phyloP scores from a whole-genome alignment of 2,329 filamentous ascomycete genomes.

The Paracorniculantispora psalliotae region DNA sequence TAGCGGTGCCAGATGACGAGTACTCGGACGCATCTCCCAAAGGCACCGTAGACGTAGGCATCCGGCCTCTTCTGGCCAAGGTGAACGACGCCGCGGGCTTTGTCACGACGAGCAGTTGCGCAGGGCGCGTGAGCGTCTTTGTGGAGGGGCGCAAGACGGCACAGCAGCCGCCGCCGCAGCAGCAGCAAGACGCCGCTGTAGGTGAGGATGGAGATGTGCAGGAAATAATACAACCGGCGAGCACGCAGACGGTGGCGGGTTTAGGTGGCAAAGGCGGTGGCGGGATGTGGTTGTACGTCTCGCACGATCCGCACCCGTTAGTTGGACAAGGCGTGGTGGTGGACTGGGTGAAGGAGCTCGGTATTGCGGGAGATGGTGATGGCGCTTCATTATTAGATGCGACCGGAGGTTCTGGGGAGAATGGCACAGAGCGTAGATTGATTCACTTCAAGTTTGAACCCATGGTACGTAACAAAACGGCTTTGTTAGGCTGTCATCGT shows the following conservation, averaged over 20 bases:
- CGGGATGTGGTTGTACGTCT: conserved; percentile 81
- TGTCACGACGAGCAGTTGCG: conserved; percentile 91
- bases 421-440: conserved; percentile 38
- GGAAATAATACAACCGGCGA: not conserved
- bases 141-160: conserved; percentile 63
- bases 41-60: conserved; percentile 75
- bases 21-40: conserved; percentile 87
- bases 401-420: conserved; percentile 16
- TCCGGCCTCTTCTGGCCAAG: conserved; percentile 69
- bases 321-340: conserved; percentile 20
- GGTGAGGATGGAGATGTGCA: conserved; percentile 14
- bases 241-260: conserved; percentile 43
- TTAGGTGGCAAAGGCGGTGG: conserved; percentile 82
- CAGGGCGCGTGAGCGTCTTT: conserved; percentile 82
- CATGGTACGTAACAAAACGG: conserved; percentile 59
- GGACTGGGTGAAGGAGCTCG: conserved; percentile 29
- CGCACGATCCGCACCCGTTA: conserved; percentile 63
- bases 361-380: conserved; percentile 17
- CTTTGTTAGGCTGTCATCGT: not conserved
- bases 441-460: conserved; percentile 92
- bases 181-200: not conserved
- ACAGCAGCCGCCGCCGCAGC: conserved; percentile 6
- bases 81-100: conserved; percentile 72
- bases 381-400: conserved; percentile 16
- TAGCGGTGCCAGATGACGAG: conserved; percentile 61